Evolutionary conservation across 2,329 filamentous ascomycete species (phyloP), one percentile per base, ranked within the genome.

Genomic region (Penicillium palitans): DNA sequence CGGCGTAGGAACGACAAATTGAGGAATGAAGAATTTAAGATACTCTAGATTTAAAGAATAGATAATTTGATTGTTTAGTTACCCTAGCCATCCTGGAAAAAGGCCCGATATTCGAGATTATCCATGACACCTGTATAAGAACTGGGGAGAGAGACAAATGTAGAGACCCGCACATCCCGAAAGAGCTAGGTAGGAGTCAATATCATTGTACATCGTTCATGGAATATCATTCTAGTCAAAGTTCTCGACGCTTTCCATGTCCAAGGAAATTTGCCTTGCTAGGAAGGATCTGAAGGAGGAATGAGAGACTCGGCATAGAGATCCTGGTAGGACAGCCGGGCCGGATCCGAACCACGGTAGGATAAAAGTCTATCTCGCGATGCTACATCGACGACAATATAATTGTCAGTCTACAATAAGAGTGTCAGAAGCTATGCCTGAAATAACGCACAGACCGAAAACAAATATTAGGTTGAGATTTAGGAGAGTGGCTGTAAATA

Each of bases 301-400:
- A 24, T 8, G 35, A 41, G 15, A 33, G 19, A 40, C 33, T 35
- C 44, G n/a, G 8, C 15, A 24, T 24, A 17, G 19, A 52, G 33
- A 39, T 37, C 39, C 24, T 39, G 40, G 47, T 50, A 44, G 41
- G 25, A 41, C 35, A 17, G 21, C n/a, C 21, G 47, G 31, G 37
- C 41, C 33, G 55, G 42, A 45, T 35, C 49, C n/a, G 55, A 52
- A 52, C 54, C 54, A 57, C 31, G 47, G 54, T 52, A 57, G 13
- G 9, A 21, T 13, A 12, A 37, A 52, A 29, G 4, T 13, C 19
- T 27, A 21, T n/a, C 33, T 31, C 12, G 25, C n/a, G 19, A 55
- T 50, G 45, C 45, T 50, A 50, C 45, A 21, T 50, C 15, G 33
- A 52, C n/a, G 9, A 55, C 42, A 54, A 54, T 41, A 15, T 1